Evolutionary conservation across 495 filamentous ascomycete species (phyloP).

Genomic region (Penicillium pulvis): DNA sequence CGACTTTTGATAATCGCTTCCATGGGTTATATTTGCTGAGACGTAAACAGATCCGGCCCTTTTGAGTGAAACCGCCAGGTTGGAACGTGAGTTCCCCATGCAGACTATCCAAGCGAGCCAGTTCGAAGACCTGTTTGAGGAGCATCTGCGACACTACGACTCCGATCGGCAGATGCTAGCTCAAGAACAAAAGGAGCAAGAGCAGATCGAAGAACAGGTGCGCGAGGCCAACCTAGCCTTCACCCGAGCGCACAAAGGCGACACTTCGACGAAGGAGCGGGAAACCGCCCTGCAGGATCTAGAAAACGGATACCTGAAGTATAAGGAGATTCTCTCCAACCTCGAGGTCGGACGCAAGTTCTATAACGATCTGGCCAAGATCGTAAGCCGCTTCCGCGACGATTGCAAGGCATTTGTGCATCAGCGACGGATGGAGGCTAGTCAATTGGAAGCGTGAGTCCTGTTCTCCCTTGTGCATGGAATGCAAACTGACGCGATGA

Average conservation of each 20-base stretch:
- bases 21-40: background rate
- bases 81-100: slow-evolving; percentile 85
- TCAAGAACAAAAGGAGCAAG: slow-evolving; percentile 75
- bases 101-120: slow-evolving; percentile 80
- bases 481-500: slow-evolving; percentile 17
- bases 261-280: slow-evolving; percentile 72
- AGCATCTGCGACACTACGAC: slow-evolving; percentile 78
- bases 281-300: slow-evolving; percentile 85
- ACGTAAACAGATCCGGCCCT: slow-evolving; percentile 61
- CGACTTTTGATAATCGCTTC: background rate
- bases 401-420: slow-evolving; percentile 78
- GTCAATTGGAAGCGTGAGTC: slow-evolving; percentile 66
- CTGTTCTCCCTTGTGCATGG: background rate
- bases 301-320: slow-evolving; percentile 91
- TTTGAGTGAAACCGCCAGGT: slow-evolving; percentile 74
- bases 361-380: slow-evolving; percentile 91
- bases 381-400: slow-evolving; percentile 77
- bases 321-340: slow-evolving; percentile 90
- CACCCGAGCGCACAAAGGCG: slow-evolving; percentile 65
- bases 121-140: slow-evolving; percentile 89
- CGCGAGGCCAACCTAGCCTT: slow-evolving; percentile 78
- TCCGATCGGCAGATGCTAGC: slow-evolving; percentile 67
- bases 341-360: slow-evolving; percentile 90
- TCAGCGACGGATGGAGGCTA: slow-evolving; percentile 77
- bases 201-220: slow-evolving; percentile 66